phyloP scores from a whole-genome alignment of 1,284 basidiomycete species.

The Chalciporus sp. region DNA sequence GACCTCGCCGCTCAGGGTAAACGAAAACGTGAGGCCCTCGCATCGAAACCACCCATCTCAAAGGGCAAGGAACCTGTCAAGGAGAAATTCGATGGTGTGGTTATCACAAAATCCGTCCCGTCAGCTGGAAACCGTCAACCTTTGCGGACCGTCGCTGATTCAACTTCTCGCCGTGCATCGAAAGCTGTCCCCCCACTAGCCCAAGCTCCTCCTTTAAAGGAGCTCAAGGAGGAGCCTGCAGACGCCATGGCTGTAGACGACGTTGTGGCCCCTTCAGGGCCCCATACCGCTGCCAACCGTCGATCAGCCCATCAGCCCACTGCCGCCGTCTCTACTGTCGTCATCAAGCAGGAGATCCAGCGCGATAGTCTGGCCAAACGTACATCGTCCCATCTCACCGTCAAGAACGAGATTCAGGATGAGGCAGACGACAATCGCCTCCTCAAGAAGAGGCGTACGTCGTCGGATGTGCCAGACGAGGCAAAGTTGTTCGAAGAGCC shows the following conservation, averaged over 20 bases:
- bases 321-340: conserved; percentile 5
- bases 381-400: conserved; percentile 27
- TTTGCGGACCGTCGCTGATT: conserved; percentile 39
- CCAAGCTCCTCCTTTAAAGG: conserved; percentile 27
- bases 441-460: conserved; percentile 74
- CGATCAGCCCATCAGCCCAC: conserved; percentile 16
- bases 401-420: conserved; percentile 35
- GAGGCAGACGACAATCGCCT: conserved; percentile 56
- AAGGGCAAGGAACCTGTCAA: conserved; percentile 40
- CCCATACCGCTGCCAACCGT: not conserved
- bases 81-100: conserved; percentile 57
- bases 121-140: conserved; percentile 40
- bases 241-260: conserved; percentile 64
- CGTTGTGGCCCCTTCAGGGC: too few relatives aligned
- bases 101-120: conserved; percentile 46
- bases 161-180: conserved; percentile 32
- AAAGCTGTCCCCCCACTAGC: conserved; percentile 24
- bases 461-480: conserved; percentile 65
- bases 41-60: conserved; percentile 40
- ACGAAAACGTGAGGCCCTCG: conserved; percentile 74
- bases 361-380: conserved; percentile 33
- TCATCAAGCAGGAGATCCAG: conserved; percentile 32
- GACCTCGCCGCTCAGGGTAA: conserved; percentile 53
- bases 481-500: conserved; percentile 35
- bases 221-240: conserved; percentile 41